phyloP scores from a whole-genome alignment of 139 green algal genomes.

The Closterium sp. region DNA sequence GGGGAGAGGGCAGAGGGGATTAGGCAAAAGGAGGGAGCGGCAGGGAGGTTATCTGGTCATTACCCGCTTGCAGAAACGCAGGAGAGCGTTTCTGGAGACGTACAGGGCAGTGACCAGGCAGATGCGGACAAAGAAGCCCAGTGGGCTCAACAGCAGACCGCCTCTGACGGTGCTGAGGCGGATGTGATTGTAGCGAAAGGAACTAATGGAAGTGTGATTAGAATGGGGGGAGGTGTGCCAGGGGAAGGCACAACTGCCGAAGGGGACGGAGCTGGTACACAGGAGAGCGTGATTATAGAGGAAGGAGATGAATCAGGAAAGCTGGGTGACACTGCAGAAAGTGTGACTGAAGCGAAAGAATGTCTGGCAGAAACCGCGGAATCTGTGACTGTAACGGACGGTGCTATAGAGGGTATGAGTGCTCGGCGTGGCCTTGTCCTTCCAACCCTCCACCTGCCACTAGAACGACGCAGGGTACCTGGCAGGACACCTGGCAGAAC shows the following conservation, averaged over 20 bases:
- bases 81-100: neutral
- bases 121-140: neutral
- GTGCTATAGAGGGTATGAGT: neutral
- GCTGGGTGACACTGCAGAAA: neutral
- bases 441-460: neutral
- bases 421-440: neutral
- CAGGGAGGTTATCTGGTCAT: neutral
- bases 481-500: neutral
- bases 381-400: neutral
- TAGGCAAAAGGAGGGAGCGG: neutral
- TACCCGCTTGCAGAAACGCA: neutral
- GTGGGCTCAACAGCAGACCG: neutral
- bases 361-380: neutral
- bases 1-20: neutral
- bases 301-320: neutral
- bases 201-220: neutral
- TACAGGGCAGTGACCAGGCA: neutral
- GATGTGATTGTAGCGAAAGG: neutral
- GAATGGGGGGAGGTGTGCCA: neutral
- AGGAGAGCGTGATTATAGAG: neutral
- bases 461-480: neutral
- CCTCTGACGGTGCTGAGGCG: neutral
- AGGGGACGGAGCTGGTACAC: neutral
- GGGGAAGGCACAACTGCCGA: neutral
- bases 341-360: neutral